Evolutionary conservation across 345 rosid genomes (phyloP).

Genomic region (Kernera saxatilis): DNA sequence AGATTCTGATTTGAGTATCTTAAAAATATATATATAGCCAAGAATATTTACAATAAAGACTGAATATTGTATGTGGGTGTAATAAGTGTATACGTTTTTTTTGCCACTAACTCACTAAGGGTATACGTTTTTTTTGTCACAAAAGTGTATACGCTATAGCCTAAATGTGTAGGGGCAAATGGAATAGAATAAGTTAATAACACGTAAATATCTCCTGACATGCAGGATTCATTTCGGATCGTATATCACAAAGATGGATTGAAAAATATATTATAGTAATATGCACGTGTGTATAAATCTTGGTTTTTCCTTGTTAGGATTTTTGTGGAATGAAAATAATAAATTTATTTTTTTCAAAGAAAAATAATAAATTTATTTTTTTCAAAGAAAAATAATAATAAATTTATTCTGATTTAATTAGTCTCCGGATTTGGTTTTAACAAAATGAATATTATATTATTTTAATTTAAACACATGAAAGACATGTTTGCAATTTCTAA

Average conservation of each 20-base stretch:
- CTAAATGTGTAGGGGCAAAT: not conserved
- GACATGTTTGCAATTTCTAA: not conserved
- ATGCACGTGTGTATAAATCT: not conserved
- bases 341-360: no score
- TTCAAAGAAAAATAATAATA: no score
- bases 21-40: not conserved
- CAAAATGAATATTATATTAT: not conserved
- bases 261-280: not conserved
- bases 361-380: no score
- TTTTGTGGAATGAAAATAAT: not conserved
- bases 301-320: not conserved
- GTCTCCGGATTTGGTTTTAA: not conserved
- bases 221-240: constrained; percentile 24
- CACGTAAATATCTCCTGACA: constrained; percentile 26
- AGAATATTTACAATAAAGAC: constrained; percentile 4
- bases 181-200: constrained; percentile 4
- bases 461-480: not conserved
- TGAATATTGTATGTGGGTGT: constrained; percentile 3
- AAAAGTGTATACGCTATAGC: constrained; percentile 20
- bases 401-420: not conserved
- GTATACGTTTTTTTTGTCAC: constrained; percentile 15
- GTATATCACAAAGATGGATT: not conserved
- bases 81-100: constrained; percentile 16
- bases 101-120: constrained; percentile 6
- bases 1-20: not conserved